Percentiles rank a stretch among this genome's conserved stretches.
Evolutionary conservation across 306 rosid genomes (phyloP).

Genomic region (Nissolia schottii): DNA sequence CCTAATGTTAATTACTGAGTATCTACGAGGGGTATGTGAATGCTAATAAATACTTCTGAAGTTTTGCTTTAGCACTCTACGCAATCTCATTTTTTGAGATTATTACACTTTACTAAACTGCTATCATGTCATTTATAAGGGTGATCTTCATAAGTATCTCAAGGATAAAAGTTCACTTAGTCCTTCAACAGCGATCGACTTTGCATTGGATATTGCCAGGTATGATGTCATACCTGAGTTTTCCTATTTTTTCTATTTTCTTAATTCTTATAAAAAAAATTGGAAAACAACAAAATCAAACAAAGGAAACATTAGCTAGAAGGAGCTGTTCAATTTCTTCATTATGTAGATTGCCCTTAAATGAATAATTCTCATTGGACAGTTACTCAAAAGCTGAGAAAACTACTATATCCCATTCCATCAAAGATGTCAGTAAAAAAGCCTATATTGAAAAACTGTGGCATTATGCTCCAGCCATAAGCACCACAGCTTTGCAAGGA

Average conservation of each 20-base stretch:
- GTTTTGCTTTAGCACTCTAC: constrained; percentile 2
- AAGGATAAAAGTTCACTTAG: constrained; percentile 78
- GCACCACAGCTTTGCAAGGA: background rate
- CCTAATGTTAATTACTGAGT: constrained; percentile 85
- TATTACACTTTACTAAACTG: constrained; percentile 16
- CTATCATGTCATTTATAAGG: constrained; percentile 43
- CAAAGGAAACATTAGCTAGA: background rate
- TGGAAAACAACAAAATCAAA: background rate
- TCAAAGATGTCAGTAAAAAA: background rate
- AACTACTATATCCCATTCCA: background rate
- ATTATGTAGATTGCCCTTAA: background rate
- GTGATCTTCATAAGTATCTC: constrained; percentile 90
- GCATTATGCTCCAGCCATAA: background rate
- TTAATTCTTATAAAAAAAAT: background rate
- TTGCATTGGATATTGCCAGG: constrained; percentile 90
- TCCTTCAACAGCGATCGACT: constrained; percentile 65
- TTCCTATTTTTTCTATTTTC: background rate
- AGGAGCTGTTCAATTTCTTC: background rate
- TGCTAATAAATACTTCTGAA: constrained; percentile 7
- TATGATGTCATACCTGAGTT: constrained; percentile 18
- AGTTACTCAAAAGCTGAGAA: background rate
- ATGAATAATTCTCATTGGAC: background rate
- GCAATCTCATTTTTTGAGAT: constrained; percentile 12
- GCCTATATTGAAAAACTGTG: background rate
- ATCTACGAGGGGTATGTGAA: constrained; percentile 75